Conservation (phyloP, 306 rosid genomes). For the Vigna reflexopilosa region DNA sequence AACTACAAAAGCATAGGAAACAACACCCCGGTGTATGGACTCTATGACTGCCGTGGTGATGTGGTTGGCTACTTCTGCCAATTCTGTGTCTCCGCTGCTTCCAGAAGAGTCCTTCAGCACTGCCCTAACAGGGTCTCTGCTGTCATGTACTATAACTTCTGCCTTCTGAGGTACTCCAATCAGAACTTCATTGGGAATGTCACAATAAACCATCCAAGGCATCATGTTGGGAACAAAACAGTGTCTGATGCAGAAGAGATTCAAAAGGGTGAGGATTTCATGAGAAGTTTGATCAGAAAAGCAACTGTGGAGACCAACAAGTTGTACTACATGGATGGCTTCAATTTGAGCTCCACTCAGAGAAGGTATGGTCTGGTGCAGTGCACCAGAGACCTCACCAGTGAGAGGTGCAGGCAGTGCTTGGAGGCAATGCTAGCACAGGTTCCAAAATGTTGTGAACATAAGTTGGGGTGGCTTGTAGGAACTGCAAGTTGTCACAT, state of each 20-base stretch:
- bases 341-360: neutral
- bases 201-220: neutral
- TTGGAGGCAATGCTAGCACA: constrained; percentile 5
- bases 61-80: constrained; percentile 11
- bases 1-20: constrained; percentile 4
- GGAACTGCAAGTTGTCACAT: constrained; percentile 13
- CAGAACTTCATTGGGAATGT: constrained; percentile 18
- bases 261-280: neutral
- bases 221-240: neutral
- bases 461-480: neutral
- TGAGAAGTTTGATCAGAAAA: constrained; percentile 21
- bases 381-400: constrained; percentile 37
- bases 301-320: constrained; percentile 16
- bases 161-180: constrained; percentile 23
- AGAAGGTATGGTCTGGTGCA: constrained; percentile 39
- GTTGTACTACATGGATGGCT: neutral
- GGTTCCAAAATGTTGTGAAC: constrained; percentile 1
- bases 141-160: constrained; percentile 1
- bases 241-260: neutral
- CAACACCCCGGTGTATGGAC: neutral
- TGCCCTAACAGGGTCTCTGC: constrained; percentile 34
- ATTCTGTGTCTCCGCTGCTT: constrained; percentile 31
- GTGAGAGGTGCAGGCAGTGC: neutral
- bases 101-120: neutral
- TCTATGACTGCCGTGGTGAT: constrained; percentile 40